A percentile compares a stretch with the other conserved stretches of the same genome.
Conservation (phyloP, 2,329 filamentous ascomycete species). For the Alternaria sp. region DNA sequence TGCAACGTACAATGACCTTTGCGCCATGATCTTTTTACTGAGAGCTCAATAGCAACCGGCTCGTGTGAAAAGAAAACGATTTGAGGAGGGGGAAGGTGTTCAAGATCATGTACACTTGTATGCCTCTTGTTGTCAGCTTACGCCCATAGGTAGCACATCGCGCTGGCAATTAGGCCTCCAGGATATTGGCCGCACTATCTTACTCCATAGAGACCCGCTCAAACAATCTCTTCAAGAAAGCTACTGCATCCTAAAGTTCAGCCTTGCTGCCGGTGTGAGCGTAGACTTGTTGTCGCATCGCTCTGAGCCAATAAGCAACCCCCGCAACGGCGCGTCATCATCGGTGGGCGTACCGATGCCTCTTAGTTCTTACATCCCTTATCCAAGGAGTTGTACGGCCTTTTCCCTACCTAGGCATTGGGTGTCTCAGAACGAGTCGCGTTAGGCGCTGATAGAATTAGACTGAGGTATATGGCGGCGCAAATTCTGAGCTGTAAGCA, state of each 20-base stretch:
- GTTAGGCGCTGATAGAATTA: background rate
- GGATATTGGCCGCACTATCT: background rate
- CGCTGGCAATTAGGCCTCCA: slow-evolving; percentile 2
- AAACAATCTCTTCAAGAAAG: background rate
- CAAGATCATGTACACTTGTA: background rate
- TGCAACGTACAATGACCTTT: slow-evolving; percentile 1
- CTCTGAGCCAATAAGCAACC: background rate
- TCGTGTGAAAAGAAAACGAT: background rate
- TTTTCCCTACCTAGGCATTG: background rate
- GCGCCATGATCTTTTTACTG: background rate
- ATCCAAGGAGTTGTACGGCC: background rate
- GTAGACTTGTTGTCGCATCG: background rate
- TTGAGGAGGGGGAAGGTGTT: background rate
- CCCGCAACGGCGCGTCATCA: background rate
- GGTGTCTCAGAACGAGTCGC: background rate
- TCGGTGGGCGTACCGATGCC: background rate
- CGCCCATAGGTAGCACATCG: background rate
- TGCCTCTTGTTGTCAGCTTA: background rate
- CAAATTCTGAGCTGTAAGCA: background rate
- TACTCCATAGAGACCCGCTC: background rate
- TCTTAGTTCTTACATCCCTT: background rate
- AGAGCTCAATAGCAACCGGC: background rate
- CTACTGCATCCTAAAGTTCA: background rate
- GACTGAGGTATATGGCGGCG: too few species aligned
- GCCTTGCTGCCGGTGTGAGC: background rate